phyloP scores from a whole-genome alignment of 768 basidiomycete species.

The Gloeophyllum trabeum region DNA sequence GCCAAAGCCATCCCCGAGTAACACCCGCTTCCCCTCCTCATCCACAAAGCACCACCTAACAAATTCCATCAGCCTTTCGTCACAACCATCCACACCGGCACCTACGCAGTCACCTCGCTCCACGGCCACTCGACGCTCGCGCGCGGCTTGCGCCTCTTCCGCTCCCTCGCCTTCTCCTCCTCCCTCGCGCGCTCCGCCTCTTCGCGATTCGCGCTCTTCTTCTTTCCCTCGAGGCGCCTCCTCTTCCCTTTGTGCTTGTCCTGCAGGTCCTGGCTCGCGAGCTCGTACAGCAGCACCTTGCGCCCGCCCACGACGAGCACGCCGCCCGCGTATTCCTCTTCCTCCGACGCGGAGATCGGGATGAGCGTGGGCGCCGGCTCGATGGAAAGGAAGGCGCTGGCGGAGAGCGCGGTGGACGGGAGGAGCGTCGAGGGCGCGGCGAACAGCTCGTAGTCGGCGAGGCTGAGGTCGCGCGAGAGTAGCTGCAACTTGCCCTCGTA shows the following conservation, averaged over 20 bases:
- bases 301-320: slow-evolving; percentile 60
- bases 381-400: slow-evolving; percentile 25
- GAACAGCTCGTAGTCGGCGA: slow-evolving; percentile 40
- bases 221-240: slow-evolving; percentile 29
- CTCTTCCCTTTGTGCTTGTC: slow-evolving; percentile 45
- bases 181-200: slow-evolving; percentile 35
- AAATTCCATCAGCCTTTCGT: neutral
- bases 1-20: slow-evolving; percentile 66
- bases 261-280: slow-evolving; percentile 33
- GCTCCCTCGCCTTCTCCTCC: slow-evolving; percentile 47
- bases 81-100: slow-evolving; percentile 2
- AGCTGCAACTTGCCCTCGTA: slow-evolving; percentile 52
- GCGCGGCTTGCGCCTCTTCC: slow-evolving; percentile 39
- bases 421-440: slow-evolving; percentile 33
- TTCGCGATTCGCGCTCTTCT: slow-evolving; percentile 35
- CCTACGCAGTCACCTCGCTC: slow-evolving; percentile 61
- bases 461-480: slow-evolving; percentile 39
- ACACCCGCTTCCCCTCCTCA: slow-evolving; percentile 29
- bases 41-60: slow-evolving; percentile 43
- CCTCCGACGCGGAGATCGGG: slow-evolving; percentile 23
- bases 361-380: slow-evolving; percentile 15
- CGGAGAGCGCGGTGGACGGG: slow-evolving; percentile 39
- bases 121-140: slow-evolving; percentile 66
- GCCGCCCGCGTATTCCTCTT: slow-evolving; percentile 42
- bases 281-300: slow-evolving; percentile 51